Base-by-base conservation (phyloP, 2,329 filamentous ascomycete species). In the Alternaria atra region DNA sequence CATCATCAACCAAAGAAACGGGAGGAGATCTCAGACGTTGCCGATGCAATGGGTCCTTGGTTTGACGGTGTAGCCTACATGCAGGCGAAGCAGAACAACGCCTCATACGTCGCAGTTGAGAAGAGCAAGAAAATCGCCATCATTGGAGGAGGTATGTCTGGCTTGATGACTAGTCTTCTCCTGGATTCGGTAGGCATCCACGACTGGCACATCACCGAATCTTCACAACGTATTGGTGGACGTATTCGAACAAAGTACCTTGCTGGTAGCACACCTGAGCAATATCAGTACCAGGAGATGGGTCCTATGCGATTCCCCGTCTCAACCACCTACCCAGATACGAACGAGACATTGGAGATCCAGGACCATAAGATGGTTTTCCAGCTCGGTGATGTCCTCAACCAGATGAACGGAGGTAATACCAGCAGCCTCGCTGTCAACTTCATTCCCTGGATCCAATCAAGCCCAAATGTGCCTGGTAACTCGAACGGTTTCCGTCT, bases 211-310 rank as follows among this genome's bases (percentile, higher is more conserved):
- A 88, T 91, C 56, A 80, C 88, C 17, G 89, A 91, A 73, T 85
- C 86, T 0, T 84, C 83, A 6, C 75, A 86, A 39, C 82, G 89
- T 7, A 82, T 90, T 13, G 89, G 89, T 15, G 88, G 89, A 4
- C 84, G 89, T 20, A 84, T 91, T 0, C 86, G 86, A 58, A 91
- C 89, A 2, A 83, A 83, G 55, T 90, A 90, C 55, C 82, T 91
- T 2, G 83, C 84, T 3, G 85, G 84, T 4, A 85, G 84, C 5
- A 83, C 81, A 0, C 86, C 87, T 0, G 84, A 85, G 20, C 82
- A 90, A 61, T 90, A 90, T 69, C 87, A 88, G 20, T 90, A 91
- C 72, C 87, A 90, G 68, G 89, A 90, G 71, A 84, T 85, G 86
- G 89, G 89, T 0, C 86, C 87, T 0, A 90, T 90, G 87, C 80